Conservation (phyloP, 768 basidiomycete species). For the Mycena vulgaris region DNA sequence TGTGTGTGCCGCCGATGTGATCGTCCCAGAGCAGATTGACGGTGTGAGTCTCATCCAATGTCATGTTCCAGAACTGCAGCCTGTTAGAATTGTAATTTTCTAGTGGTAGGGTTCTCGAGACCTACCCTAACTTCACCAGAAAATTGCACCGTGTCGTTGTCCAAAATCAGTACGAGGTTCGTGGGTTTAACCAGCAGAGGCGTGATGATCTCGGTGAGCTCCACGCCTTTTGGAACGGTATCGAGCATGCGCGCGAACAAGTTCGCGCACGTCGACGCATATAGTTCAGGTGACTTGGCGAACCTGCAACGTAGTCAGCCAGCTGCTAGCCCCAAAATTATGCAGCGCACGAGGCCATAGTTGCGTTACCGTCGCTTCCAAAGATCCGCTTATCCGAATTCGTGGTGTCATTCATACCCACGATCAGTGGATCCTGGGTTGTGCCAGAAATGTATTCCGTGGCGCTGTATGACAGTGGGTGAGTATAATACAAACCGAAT, state of each 20-base stretch:
- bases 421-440: conserved; percentile 54
- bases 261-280: conserved; percentile 12
- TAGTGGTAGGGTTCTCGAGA: neutral
- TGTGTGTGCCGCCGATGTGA: neutral
- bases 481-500: neutral
- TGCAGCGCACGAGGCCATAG: conserved; percentile 47
- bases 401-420: conserved; percentile 51
- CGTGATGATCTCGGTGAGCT: conserved; percentile 17
- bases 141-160: neutral
- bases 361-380: conserved; percentile 52
- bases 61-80: conserved; percentile 21
- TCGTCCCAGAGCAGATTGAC: conserved; percentile 18
- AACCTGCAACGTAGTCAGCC: neutral
- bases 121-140: conserved; percentile 16
- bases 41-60: neutral
- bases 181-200: conserved; percentile 13
- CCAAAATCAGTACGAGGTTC: neutral
- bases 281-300: conserved; percentile 7
- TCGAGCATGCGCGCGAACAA: conserved; percentile 18
- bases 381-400: conserved; percentile 56
- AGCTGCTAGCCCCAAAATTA: neutral
- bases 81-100: neutral
- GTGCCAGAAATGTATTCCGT: conserved; percentile 55
- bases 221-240: conserved; percentile 18
- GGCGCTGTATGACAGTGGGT: conserved; percentile 41